Evolutionary conservation across 148 eudicot species (phyloP), one percentile per base, ranked within the genome.

Genomic region (Vaccinium vitisidaea): DNA sequence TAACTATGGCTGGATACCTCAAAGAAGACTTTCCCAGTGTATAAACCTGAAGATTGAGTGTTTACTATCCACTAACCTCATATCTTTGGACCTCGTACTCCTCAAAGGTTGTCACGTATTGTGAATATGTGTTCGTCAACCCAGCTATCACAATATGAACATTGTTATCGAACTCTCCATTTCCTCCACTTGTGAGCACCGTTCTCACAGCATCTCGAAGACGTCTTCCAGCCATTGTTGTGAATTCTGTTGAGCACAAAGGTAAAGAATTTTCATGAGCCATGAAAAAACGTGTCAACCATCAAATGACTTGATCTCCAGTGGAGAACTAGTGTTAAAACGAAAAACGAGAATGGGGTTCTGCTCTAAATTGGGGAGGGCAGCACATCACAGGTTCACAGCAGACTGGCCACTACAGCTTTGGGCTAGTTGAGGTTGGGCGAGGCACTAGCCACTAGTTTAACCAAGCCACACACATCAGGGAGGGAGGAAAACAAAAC

Each of bases 211-310:
- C 99, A 90, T 96, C 99, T 80, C 99, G 92, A 36, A 96, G 95
- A 80, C 99, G 94, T 88, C 99, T 92, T 80, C 99, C 99, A 80
- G 99, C 95, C 99, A 96, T 96, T 78, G 99, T 95, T 76, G 99
- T 93, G 92, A 95, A 95, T 85, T 95, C 98, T 95, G 86, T 80
- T 32, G 76, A 8, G 19, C 69, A 85, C 27, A 78, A 39, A 82
- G 48, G 70, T 36, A 49, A 53, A 69, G n/a, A 49, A 49, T 61
- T 23, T 16, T 82, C 27, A 69, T 49, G 61, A 50, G 27, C 61
- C 8, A 55, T 8, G 46, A 70, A 69, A 19, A 49, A 71, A 39
- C 67, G 36, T 23, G 13, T 63, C 53, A n/a, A 56, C 5, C 43
- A 75, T 43, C 25, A 16, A 56, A 49, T 73, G 32, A 25, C 56